Evolutionary conservation across 257 asterid species (phyloP).

Genomic region (Jasminum sambac): DNA sequence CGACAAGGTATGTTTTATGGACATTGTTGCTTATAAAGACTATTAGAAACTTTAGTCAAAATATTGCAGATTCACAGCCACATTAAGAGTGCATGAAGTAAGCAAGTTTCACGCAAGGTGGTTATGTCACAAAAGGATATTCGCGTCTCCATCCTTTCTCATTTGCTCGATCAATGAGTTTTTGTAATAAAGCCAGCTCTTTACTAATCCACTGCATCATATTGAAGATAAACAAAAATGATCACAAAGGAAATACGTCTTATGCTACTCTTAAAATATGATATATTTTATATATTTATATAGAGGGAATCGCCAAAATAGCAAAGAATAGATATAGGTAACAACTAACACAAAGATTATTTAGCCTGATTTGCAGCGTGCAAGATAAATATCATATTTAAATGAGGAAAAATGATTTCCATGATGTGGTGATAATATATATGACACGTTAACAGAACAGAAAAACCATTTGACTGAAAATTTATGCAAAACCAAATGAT

Average conservation of each 20-base stretch:
- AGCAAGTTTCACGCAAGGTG: conserved; percentile 18
- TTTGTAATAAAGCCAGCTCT: conserved; percentile 53
- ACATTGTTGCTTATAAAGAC: neutral
- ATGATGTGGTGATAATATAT: neutral
- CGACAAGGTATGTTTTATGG: neutral
- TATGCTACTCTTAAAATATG: conserved; percentile 9
- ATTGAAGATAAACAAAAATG: conserved; percentile 22
- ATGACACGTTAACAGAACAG: neutral
- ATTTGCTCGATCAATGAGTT: conserved; percentile 55
- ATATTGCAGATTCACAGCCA: neutral
- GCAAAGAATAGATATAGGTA: neutral
- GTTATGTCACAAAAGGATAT: conserved; percentile 66
- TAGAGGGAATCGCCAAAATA: conserved; percentile 8
- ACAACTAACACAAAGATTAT: conserved; percentile 5
- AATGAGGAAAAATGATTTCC: neutral
- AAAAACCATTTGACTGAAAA: neutral
- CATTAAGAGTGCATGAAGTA: conserved; percentile 8
- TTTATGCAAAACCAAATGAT: neutral
- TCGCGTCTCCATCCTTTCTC: conserved; percentile 85
- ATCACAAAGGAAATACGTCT: conserved; percentile 14
- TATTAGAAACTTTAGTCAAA: neutral
- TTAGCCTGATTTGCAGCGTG: neutral
- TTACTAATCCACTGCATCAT: conserved; percentile 61
- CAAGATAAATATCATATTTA: neutral
- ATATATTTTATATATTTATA: neutral